Base-by-base conservation (phyloP, 2,329 filamentous ascomycete genomes). In the Paramyrothecium roridum region DNA sequence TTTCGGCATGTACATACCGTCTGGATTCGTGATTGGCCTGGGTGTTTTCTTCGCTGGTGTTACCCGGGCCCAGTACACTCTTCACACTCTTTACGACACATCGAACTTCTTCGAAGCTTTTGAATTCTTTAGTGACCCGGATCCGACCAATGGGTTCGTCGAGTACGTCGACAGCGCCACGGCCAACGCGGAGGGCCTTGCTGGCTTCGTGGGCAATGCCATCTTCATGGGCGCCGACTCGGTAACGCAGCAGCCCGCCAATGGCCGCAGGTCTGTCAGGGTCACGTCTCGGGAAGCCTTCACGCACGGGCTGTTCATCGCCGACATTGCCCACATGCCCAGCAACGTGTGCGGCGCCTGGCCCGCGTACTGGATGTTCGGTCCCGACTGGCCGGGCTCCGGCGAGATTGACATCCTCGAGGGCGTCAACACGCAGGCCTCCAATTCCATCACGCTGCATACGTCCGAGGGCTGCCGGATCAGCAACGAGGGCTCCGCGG, bases 341-440 rank as follows among this genome's bases (percentile, higher is more conserved):
- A 80, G 80, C 20, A 83, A 83, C 46, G 75, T 78, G 57, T 92
- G 89, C 65, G 89, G 89, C 34, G 81, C 84, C 16, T 93, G 90
- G 90, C 89, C 89, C 1, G 89, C 89, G 16, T 88, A 88, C 69
- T 89, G 82, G 82, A 78, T 76, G 52, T 79, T 90, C 34, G 89
- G 88, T 17, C 76, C 79, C n/a, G 72, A 81, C 65, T 93, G 90
- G 90, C 90, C 90, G 2, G 69, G 68, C 46, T 76, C 77, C 8
- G 89, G 89, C 49, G 90, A 93, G 73, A 89, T 93, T 63, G 90
- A 93, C 69, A 88, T 93, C 64, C 84, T 93, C 62, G 90, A 93
- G 74, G 89, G 88, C 40, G 87, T 91, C 62, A 90, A 91, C 73
- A 73, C 77, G 21, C 80, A 85, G 58, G 67, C 73, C 3, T 72